These are phyloP conservation scores for Auriculariales sp. DNA, from an alignment of 768 basidiomycete species.

Conservation along the genomic window DNA sequence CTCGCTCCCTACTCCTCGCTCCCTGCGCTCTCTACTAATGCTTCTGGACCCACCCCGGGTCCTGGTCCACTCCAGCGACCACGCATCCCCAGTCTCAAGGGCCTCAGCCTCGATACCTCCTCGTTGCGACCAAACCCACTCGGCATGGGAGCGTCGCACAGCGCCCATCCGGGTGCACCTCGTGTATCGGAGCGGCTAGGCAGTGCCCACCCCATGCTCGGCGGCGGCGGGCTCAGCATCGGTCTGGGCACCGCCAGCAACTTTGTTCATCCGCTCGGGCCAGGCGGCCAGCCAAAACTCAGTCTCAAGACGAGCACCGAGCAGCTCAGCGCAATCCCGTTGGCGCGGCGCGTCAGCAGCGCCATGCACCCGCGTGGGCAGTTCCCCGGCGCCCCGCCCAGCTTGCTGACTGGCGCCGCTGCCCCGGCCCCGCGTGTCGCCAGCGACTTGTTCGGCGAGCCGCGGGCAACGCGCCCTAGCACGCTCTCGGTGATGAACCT, in stretches of 20 bases:
- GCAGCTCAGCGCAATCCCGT: neutral
- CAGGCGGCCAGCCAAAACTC: no score
- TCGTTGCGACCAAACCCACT: constrained; percentile 12
- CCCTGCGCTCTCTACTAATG: constrained; percentile 34
- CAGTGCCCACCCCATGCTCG: constrained; percentile 37
- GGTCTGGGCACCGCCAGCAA: constrained; percentile 21
- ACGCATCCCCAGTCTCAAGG: constrained; percentile 44
- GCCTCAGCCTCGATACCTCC: constrained; percentile 47
- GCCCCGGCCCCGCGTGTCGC: neutral
- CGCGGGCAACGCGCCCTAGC: neutral
- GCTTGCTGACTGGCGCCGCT: neutral
- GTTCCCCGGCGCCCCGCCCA: neutral
- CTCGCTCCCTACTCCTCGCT: constrained; percentile 53
- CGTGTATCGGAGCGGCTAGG: constrained; percentile 38
- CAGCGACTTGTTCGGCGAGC: neutral
- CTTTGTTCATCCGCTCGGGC: constrained; percentile 13
- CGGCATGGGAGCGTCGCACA: no score
- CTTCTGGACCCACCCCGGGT: constrained; percentile 3
- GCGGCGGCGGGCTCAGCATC: constrained; percentile 29
- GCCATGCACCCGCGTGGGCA: neutral
- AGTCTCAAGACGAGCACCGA: no score
- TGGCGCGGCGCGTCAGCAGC: no score
- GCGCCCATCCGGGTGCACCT: no score
- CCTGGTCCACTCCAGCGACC: constrained; percentile 29
- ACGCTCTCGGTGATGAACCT: neutral